phyloP scores from a whole-genome alignment of 1,284 basidiomycete species.

The Uromyces viciae-fabae region DNA sequence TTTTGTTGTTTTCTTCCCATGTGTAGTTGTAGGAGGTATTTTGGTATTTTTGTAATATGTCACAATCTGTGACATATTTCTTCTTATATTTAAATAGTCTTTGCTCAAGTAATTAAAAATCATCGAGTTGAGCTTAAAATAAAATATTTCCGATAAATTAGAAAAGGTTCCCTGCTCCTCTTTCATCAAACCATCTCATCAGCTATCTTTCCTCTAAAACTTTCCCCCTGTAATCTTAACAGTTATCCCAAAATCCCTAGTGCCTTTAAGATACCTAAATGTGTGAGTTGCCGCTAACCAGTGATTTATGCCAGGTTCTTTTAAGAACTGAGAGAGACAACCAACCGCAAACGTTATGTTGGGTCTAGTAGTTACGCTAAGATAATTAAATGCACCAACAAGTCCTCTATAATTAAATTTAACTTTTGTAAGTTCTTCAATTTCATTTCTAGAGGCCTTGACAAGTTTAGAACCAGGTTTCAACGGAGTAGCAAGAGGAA shows the following conservation, averaged over 20 bases:
- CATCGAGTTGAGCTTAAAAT: background rate
- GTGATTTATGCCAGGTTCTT: background rate
- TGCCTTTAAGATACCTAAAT: constrained; percentile 1
- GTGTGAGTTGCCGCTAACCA: background rate
- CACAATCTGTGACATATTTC: too few species aligned
- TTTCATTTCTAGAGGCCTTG: background rate
- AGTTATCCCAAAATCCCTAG: too few species aligned
- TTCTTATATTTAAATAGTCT: too few species aligned
- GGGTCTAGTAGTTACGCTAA: background rate
- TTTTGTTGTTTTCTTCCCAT: too few species aligned
- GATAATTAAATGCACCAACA: constrained; percentile 2
- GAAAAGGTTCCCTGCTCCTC: too few species aligned
- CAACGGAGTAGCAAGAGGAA: background rate
- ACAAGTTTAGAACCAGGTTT: background rate
- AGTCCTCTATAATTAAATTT: background rate
- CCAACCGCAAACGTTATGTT: background rate
- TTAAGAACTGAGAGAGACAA: background rate
- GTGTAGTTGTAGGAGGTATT: too few species aligned
- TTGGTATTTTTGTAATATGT: too few species aligned
- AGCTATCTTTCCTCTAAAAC: too few species aligned
- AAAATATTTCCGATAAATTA: background rate
- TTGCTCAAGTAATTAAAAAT: too few species aligned
- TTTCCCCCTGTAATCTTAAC: too few species aligned
- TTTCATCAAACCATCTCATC: too few species aligned
- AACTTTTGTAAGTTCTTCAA: background rate